phyloP scores from a whole-genome alignment of 2,329 filamentous ascomycete genomes.

The Aspergillus novoparasiticus region DNA sequence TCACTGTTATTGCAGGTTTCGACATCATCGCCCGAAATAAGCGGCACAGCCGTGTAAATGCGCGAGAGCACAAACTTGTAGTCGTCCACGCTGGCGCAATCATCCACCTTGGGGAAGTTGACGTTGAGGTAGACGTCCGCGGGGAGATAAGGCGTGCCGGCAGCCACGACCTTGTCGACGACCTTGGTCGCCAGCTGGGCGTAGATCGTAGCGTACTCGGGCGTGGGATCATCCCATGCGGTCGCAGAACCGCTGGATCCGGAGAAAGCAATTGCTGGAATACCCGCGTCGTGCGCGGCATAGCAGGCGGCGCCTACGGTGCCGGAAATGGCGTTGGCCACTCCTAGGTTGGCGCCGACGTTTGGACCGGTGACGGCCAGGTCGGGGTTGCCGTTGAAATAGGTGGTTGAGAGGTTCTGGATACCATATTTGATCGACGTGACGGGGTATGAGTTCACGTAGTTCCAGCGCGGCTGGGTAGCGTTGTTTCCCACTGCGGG shows the following conservation, averaged over 20 bases:
- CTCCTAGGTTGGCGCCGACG: conserved; percentile 59
- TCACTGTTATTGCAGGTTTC: conserved; percentile 55
- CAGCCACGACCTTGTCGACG: conserved; percentile 56
- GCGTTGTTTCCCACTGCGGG: conserved; percentile 60
- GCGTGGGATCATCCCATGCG: conserved; percentile 54
- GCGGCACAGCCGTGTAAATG: conserved; percentile 52
- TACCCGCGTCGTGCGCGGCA: conserved; percentile 55
- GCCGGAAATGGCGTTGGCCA: conserved; percentile 62
- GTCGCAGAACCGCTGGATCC: conserved; percentile 55
- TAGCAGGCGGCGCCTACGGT: conserved; percentile 68
- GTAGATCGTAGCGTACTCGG: conserved; percentile 62
- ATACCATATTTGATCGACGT: conserved; percentile 67
- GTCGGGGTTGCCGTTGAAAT: conserved; percentile 60
- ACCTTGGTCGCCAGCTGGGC: conserved; percentile 63
- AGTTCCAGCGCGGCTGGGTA: conserved; percentile 63
- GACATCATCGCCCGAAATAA: conserved; percentile 52
- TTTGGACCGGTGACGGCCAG: conserved; percentile 69
- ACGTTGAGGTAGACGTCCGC: conserved; percentile 66
- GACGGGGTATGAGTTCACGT: conserved; percentile 71
- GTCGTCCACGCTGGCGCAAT: conserved; percentile 55
- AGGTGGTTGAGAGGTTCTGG: conserved; percentile 54
- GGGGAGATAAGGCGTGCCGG: conserved; percentile 66
- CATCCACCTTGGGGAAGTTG: conserved; percentile 61
- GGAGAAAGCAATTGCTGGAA: conserved; percentile 71
- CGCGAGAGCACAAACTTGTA: conserved; percentile 68